Conservation (phyloP, 495 filamentous ascomycete species). For the Aspergillus heteromorphus region DNA sequence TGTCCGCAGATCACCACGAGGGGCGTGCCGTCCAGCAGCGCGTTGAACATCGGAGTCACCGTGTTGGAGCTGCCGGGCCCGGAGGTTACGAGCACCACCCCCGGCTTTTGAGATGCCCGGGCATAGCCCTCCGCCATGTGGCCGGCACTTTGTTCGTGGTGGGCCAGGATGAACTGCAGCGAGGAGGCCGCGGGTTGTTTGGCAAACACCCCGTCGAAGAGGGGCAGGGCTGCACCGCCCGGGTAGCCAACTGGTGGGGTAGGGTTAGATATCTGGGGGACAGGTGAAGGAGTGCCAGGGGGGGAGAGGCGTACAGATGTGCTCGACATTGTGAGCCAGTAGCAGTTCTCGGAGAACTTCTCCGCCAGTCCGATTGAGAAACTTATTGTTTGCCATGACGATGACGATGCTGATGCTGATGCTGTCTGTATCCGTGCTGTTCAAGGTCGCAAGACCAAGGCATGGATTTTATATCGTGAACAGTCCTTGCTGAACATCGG, state of each 20-base stretch:
- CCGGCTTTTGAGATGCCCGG: constrained; percentile 54
- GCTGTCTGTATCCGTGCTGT: background rate
- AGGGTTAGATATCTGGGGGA: background rate
- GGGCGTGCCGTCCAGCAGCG: constrained; percentile 56
- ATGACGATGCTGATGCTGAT: too few species aligned
- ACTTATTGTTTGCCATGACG: background rate
- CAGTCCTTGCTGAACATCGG: too few species aligned
- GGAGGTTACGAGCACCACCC: constrained; percentile 59
- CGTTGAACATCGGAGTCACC: constrained; percentile 59
- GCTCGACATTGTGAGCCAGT: background rate
- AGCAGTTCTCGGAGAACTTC: constrained; percentile 6
- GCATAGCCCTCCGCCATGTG: constrained; percentile 66
- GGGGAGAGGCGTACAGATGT: constrained; percentile 1
- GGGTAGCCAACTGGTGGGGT: background rate
- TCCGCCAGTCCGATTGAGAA: background rate
- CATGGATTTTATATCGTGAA: too few species aligned
- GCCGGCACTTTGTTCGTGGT: constrained; percentile 60
- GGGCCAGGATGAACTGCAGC: constrained; percentile 58
- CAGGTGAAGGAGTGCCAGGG: too few species aligned
- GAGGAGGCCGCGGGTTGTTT: constrained; percentile 15
- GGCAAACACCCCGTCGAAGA: background rate
- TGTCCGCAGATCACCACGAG: constrained; percentile 61
- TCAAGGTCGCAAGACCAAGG: too few species aligned
- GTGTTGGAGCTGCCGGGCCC: constrained; percentile 59
- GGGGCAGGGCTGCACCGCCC: background rate